phyloP scores from a whole-genome alignment of 2,329 filamentous ascomycete species.

The Scedosporium apiospermum region DNA sequence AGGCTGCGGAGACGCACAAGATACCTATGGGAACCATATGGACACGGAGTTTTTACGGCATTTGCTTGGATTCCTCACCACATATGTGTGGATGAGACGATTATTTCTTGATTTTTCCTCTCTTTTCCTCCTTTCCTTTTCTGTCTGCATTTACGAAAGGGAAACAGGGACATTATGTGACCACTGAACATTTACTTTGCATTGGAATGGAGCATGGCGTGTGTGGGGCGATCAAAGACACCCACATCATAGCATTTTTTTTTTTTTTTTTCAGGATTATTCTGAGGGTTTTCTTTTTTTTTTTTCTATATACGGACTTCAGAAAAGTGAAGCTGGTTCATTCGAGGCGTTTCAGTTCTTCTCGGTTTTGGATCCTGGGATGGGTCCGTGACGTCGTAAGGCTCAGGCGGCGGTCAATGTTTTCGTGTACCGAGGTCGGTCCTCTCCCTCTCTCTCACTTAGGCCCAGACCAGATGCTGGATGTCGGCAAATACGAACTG shows the following conservation, averaged over 20 bases:
- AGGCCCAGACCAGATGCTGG: too few species aligned
- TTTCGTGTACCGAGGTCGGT: too few species aligned
- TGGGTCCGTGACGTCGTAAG: too few species aligned
- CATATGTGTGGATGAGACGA: not conserved
- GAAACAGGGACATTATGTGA: not conserved
- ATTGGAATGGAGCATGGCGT: not conserved
- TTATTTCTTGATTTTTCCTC: conserved; percentile 4
- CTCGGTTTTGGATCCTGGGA: not conserved
- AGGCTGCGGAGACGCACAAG: not conserved
- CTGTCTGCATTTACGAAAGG: not conserved
- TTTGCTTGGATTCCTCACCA: not conserved
- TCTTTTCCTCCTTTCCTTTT: conserved; percentile 6
- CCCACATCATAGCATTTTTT: not conserved
- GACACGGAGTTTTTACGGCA: not conserved
- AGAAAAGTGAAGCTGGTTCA: not conserved
- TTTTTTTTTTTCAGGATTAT: not conserved
- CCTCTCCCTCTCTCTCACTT: too few species aligned
- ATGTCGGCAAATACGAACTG: too few species aligned
- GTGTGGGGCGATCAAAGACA: not conserved
- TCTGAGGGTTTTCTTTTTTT: not conserved
- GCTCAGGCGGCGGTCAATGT: too few species aligned
- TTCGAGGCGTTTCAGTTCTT: not conserved
- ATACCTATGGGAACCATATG: not conserved
- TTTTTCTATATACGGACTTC: not conserved
- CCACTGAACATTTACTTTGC: not conserved